phyloP scores from a whole-genome alignment of 2,329 filamentous ascomycete genomes.

The Magnaporthales sp. region DNA sequence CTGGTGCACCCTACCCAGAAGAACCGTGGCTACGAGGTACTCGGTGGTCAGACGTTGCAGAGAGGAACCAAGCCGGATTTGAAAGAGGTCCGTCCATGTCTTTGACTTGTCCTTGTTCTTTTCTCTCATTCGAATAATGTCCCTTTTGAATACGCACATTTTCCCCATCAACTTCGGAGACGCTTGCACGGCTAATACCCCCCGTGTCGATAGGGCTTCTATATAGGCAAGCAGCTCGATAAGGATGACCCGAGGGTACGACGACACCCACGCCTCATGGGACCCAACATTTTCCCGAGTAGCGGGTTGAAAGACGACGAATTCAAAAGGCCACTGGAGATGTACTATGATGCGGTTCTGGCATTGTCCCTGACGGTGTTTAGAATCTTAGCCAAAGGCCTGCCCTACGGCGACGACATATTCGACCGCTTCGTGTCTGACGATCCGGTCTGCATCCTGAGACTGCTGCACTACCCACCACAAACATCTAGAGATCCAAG shows the following conservation, averaged over 20 bases:
- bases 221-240: constrained; percentile 29
- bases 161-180: background rate
- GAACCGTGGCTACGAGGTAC: constrained; percentile 41
- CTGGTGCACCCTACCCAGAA: constrained; percentile 18
- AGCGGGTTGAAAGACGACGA: constrained; percentile 11
- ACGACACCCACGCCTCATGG: constrained; percentile 30
- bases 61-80: constrained; percentile 33
- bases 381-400: constrained; percentile 29
- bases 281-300: constrained; percentile 28
- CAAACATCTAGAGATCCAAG: constrained; percentile 22
- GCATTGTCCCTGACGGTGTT: constrained; percentile 30
- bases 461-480: constrained; percentile 41
- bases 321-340: constrained; percentile 29
- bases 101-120: too few relatives aligned
- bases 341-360: constrained; percentile 30
- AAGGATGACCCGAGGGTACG: constrained; percentile 15
- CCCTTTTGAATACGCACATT: too few relatives aligned
- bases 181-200: constrained; percentile 4
- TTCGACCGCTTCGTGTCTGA: constrained; percentile 32
- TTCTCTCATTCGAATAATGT: too few relatives aligned
- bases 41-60: constrained; percentile 35
- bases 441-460: constrained; percentile 32
- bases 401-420: constrained; percentile 29
- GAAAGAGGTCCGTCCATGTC: constrained; percentile 25
- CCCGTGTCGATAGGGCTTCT: constrained; percentile 21